Conservation (phyloP, 306 rosid species). For the Rosa multiflora region DNA sequence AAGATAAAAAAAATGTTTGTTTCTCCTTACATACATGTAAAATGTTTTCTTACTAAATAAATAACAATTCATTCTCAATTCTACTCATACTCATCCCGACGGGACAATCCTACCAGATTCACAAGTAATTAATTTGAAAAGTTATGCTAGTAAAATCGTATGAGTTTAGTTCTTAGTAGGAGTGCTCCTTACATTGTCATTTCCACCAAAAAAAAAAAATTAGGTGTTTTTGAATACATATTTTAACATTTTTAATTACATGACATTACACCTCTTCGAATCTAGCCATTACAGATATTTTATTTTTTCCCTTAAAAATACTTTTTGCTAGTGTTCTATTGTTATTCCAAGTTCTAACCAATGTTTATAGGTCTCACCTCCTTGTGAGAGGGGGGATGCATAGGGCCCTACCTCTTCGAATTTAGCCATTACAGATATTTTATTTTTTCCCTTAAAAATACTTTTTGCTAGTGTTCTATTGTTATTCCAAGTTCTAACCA, state of each 20-base stretch:
- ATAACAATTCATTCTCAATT: background rate
- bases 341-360: background rate
- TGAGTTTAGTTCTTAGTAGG: no score
- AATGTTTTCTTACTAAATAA: background rate
- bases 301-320: background rate
- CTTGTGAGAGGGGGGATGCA: background rate
- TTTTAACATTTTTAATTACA: no score
- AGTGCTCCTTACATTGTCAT: no score
- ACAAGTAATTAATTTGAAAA: background rate
- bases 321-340: background rate
- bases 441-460: background rate
- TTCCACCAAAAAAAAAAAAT: no score
- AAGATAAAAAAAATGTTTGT: background rate
- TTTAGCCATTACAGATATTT: no score
- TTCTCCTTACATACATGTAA: background rate
- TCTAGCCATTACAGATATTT: background rate
- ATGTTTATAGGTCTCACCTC: background rate
- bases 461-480: background rate
- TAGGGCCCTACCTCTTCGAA: background rate
- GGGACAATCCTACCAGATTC: background rate
- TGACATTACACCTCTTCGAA: background rate
- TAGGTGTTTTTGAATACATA: no score
- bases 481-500: background rate
- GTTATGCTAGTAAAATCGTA: background rate
- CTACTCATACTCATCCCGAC: background rate